Conservation (phyloP, 2,329 filamentous ascomycete genomes). For the Neoarthrinium moseri region DNA sequence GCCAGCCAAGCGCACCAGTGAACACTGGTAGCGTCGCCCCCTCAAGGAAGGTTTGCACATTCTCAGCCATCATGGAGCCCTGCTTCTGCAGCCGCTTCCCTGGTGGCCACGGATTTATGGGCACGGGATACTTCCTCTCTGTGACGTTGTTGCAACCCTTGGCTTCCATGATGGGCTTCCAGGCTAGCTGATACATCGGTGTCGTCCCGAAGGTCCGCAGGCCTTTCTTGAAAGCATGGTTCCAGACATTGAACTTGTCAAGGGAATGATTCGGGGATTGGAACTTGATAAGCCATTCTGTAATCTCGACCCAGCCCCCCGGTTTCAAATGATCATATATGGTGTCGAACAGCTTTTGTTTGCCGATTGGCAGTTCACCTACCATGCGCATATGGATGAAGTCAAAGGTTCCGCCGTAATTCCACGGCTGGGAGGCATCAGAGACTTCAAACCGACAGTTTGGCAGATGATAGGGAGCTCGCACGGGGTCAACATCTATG, state of each 20-base stretch:
- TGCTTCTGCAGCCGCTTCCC: slow-evolving; percentile 27
- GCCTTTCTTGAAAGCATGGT: slow-evolving; percentile 16
- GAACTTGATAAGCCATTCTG: slow-evolving; percentile 30
- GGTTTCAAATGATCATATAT: slow-evolving; percentile 31
- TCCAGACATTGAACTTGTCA: slow-evolving; percentile 1
- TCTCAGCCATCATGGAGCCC: slow-evolving; percentile 25
- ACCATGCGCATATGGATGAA: slow-evolving; percentile 31
- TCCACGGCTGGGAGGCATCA: slow-evolving; percentile 26
- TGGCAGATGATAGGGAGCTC: slow-evolving; percentile 19
- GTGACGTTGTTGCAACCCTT: slow-evolving; percentile 23
- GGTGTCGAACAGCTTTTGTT: slow-evolving; percentile 23
- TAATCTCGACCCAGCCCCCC: slow-evolving; percentile 34
- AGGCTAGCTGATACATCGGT: slow-evolving; percentile 24
- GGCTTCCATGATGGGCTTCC: slow-evolving; percentile 20
- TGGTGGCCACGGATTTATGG: slow-evolving; percentile 27
- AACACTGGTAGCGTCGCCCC: slow-evolving; percentile 21
- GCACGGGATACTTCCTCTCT: slow-evolving; percentile 25
- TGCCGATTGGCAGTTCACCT: slow-evolving; percentile 23
- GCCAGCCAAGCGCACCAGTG: slow-evolving; percentile 20
- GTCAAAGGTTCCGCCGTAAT: slow-evolving; percentile 24
- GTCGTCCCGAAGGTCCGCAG: slow-evolving; percentile 28
- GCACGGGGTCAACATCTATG: slow-evolving; percentile 28
- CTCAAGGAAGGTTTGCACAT: slow-evolving; percentile 26
- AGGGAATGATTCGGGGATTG: slow-evolving; percentile 27
- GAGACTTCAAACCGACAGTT: slow-evolving; percentile 28